Percentiles rank a stretch among this genome's conserved stretches.
phyloP scores from a whole-genome alignment of 1,284 basidiomycete species.

The Austroboletus olivaceoglutinosus region DNA sequence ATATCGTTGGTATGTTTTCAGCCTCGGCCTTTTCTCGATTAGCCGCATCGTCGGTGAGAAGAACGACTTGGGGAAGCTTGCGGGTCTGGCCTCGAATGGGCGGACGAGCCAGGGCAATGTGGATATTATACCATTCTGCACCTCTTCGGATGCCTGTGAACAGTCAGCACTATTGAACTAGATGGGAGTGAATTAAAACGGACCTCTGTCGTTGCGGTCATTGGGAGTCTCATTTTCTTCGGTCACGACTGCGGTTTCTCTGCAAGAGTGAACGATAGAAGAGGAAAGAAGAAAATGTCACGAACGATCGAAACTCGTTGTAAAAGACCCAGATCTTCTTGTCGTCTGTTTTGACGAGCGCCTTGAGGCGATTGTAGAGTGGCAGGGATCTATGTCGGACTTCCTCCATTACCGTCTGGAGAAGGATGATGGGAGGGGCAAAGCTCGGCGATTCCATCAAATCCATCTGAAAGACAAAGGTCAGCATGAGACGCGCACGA shows the following conservation, averaged over 20 bases:
- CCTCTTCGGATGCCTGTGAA: constrained; percentile 77
- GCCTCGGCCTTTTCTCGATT: constrained; percentile 77
- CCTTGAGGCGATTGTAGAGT: constrained; percentile 87
- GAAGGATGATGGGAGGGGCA: constrained; percentile 76
- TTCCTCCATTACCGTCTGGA: constrained; percentile 96
- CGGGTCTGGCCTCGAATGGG: constrained; percentile 49
- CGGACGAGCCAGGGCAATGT: constrained; percentile 58
- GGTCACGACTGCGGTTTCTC: constrained; percentile 76
- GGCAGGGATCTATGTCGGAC: constrained; percentile 93
- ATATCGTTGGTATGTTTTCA: constrained; percentile 65
- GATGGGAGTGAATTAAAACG: constrained; percentile 7
- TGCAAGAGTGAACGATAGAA: constrained; percentile 4
- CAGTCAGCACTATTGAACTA: neutral
- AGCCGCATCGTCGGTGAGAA: constrained; percentile 88
- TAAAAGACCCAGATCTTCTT: constrained; percentile 86
- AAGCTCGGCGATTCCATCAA: constrained; percentile 78
- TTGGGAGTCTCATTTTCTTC: constrained; percentile 81
- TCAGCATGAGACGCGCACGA: constrained; percentile 1
- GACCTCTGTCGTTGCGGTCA: constrained; percentile 90
- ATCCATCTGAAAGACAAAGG: constrained; percentile 70
- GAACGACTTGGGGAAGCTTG: constrained; percentile 62
- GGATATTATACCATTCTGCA: constrained; percentile 80
- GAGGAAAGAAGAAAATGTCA: constrained; percentile 9
- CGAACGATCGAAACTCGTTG: constrained; percentile 84
- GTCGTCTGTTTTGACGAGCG: constrained; percentile 78